Base-by-base conservation (phyloP, 2,329 filamentous ascomycete species). In the Aurifilum marmelostoma region DNA sequence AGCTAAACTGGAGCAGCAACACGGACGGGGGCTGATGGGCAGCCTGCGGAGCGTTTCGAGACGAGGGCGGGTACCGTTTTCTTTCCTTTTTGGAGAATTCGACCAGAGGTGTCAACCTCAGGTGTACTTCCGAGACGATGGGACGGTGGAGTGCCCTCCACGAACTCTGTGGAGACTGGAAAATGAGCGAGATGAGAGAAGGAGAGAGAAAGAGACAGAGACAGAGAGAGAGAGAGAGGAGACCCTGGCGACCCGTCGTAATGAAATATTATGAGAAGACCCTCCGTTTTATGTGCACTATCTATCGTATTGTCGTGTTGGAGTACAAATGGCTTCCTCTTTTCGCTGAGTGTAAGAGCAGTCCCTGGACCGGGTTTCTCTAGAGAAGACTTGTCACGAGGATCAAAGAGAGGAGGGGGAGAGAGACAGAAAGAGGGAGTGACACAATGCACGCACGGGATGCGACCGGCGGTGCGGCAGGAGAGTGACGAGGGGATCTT, bases 31-130 rank as follows among this genome's bases (percentile, higher is more conserved):
- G 29, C 14, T 29, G 62, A 63, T 58, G 59, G 63, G 65, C 54
- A 62, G 68, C 41, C 59, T 59, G 56, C 62, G 67, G 69, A 71
- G 69, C 63, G 39, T 66, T 67, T 66, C 21, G 43, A 47, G 54
- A 34, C 27, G 43, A 29, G 54, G 54, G 62, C 63, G 43, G 60
- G 54, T 56, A 65, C 62, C 56, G n/a, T n/a, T n/a, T n/a, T n/a
- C n/a, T n/a, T n/a, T n/a, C n/a, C n/a, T n/a, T 47, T 6, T 47
- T n/a, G 43, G 43, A n/a, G 21, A 18, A 18, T 37, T 59, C 32
- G 41, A 21, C 27, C 47, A 32, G 27, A 43, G 9, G 39, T 18
- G 52, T 32, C 14, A 32, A 12, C 12, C 52, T 56, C 52, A 16
- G 52, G 16, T 56, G 52, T 32, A 18, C 52, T 32, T 14, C 43